Percentiles rank a stretch among this genome's conserved stretches.
phyloP scores from a whole-genome alignment of 2,329 filamentous ascomycete species.

The Colletotrichum sp. region DNA sequence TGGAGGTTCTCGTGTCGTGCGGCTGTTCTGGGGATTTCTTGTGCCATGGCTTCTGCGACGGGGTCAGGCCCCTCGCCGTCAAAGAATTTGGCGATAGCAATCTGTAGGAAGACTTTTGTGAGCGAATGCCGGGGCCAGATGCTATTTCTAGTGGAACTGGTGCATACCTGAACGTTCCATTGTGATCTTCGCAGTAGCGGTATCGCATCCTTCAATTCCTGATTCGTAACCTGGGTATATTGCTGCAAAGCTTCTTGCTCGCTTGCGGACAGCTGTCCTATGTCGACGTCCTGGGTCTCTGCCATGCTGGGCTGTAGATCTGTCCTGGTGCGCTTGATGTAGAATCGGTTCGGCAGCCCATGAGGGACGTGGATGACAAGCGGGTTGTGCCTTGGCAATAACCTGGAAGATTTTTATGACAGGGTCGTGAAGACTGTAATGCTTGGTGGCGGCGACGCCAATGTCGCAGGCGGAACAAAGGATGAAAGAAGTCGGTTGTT shows the following conservation, averaged over 20 bases:
- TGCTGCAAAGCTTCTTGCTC: slow-evolving; percentile 89
- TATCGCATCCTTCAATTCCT: slow-evolving; percentile 77
- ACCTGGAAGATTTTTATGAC: background rate
- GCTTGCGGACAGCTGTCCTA: slow-evolving; percentile 72
- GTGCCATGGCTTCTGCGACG: slow-evolving; percentile 75
- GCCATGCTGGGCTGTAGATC: slow-evolving; percentile 36
- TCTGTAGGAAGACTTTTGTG: slow-evolving; percentile 52
- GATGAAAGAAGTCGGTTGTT: background rate
- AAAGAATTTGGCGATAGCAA: slow-evolving; percentile 96
- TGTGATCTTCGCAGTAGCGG: slow-evolving; percentile 83
- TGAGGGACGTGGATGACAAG: background rate
- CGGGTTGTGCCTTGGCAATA: background rate
- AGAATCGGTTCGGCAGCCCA: background rate
- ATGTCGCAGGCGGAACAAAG: background rate
- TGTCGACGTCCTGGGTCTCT: slow-evolving; percentile 55
- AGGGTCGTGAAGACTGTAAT: background rate
- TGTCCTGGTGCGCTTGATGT: background rate
- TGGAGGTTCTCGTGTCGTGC: slow-evolving; percentile 77
- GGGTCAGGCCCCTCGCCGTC: slow-evolving; percentile 90
- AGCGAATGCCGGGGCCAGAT: background rate
- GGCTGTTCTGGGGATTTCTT: slow-evolving; percentile 65
- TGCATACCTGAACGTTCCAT: slow-evolving; percentile 88
- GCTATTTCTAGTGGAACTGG: background rate
- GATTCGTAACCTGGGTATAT: slow-evolving; percentile 86
- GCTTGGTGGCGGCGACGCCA: background rate